Evolutionary conservation across 192 early-diverging fungal genomes (phyloP).

Genomic region (Allomyces macrogynus): DNA sequence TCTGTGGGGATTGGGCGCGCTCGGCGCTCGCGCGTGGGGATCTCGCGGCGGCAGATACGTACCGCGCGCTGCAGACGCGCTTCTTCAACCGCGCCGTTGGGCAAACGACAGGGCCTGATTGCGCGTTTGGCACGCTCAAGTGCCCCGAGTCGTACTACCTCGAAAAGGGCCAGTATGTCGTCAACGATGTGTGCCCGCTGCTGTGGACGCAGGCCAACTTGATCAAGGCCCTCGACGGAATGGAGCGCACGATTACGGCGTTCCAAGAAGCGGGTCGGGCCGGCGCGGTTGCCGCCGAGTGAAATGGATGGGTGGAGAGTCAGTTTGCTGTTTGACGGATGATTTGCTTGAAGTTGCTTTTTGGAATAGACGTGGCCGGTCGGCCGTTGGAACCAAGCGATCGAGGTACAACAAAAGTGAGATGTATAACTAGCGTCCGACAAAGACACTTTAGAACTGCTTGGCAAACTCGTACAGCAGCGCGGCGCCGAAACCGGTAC

Average conservation of each 20-base stretch:
- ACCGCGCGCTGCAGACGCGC: constrained; percentile 3
- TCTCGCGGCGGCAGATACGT: background rate
- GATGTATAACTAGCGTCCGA: too few relatives aligned
- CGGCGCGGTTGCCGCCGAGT: too few relatives aligned
- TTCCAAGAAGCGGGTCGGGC: too few relatives aligned
- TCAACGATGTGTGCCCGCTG: constrained; percentile 15
- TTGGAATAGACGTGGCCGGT: too few relatives aligned
- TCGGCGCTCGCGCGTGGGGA: too few relatives aligned
- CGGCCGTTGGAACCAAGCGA: too few relatives aligned
- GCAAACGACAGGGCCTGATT: constrained; percentile 14
- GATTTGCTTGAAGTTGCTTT: too few relatives aligned
- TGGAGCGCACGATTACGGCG: background rate
- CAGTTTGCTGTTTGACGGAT: too few relatives aligned
- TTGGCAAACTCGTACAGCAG: constrained; percentile 7
- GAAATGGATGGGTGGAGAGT: too few relatives aligned
- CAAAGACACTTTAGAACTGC: background rate
- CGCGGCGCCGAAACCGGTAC: constrained; percentile 17
- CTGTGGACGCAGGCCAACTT: constrained; percentile 17
- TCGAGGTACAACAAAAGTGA: too few relatives aligned
- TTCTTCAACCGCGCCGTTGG: constrained; percentile 16
- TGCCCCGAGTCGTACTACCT: constrained; percentile 20
- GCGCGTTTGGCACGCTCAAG: constrained; percentile 9
- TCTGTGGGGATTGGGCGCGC: constrained; percentile 4
- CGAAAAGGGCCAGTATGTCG: constrained; percentile 16
- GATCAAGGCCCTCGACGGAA: constrained; percentile 6